phyloP scores from a whole-genome alignment of 2,329 filamentous ascomycete species.

The Xylogone sp. region DNA sequence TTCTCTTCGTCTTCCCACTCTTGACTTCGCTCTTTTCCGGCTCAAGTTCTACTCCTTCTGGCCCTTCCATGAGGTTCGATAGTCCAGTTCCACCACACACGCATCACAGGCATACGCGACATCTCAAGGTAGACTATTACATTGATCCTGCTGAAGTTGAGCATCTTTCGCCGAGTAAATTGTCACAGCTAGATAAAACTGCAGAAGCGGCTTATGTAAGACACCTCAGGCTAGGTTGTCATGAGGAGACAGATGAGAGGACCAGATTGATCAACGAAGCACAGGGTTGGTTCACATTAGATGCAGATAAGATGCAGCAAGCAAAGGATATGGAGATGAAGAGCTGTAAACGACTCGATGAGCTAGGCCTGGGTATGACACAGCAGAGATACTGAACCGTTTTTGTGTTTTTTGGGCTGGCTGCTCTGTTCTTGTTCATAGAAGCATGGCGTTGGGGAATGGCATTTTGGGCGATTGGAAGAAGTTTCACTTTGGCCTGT shows the following conservation, averaged over 20 bases:
- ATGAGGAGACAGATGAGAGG: conserved; percentile 60
- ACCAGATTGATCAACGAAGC: conserved; percentile 60
- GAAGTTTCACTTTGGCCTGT: neutral
- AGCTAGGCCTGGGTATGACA: conserved; percentile 35
- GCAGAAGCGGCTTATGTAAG: conserved; percentile 74
- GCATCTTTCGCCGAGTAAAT: conserved; percentile 64
- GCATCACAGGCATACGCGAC: conserved; percentile 64
- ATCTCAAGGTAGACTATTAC: conserved; percentile 76
- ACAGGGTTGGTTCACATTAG: conserved; percentile 66
- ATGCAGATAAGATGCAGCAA: conserved; percentile 52
- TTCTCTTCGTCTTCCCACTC: conserved; percentile 84
- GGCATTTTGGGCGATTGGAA: neutral
- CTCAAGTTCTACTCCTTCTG: conserved; percentile 45
- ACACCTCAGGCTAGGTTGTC: conserved; percentile 66
- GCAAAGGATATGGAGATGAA: conserved; percentile 52
- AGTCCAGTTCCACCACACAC: conserved; percentile 67
- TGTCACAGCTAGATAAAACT: conserved; percentile 69
- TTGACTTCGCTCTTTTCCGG: conserved; percentile 74
- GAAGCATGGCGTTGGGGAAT: conserved; percentile 23
- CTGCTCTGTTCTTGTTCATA: conserved; percentile 5
- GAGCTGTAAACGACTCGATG: conserved; percentile 53
- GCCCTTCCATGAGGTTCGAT: conserved; percentile 76
- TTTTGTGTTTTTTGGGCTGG: conserved; percentile 12
- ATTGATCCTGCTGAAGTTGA: conserved; percentile 76
- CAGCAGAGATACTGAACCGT: neutral